Base-by-base conservation (phyloP, 108 stramenopile genomes). In the Pseudonitzschia multiseries region DNA sequence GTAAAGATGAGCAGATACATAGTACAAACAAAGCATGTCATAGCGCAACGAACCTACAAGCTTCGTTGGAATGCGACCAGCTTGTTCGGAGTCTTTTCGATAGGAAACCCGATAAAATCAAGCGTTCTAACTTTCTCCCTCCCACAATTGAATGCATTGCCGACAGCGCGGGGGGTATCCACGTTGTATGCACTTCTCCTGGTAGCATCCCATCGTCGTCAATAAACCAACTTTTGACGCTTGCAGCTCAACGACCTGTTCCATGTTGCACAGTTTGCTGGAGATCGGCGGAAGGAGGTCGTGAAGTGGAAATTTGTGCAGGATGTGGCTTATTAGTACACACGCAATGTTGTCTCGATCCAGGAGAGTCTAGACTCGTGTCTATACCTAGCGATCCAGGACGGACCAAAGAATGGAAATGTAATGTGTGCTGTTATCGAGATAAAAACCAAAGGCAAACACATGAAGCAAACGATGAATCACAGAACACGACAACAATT, bases 201-300 rank as follows among this genome's bases (percentile, higher is more conserved):
- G 90, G 90, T 8, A 84, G 71, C n/a, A 77, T 90, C 70, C 14
- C 69, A 17, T 52, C 66, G 24, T 27, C 63, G 33, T 62, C 78
- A 28, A 75, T 81, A 20, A 64, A 83, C 48, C 33, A 71, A 52
- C 31, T 70, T 42, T 48, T 82, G 53, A 71, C 70, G 51, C 50
- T 64, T 46, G 75, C 70, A 46, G 44, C 74, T 14, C 46, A 61
- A 48, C 52, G 69, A 42, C 64, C 51, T 36, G 31, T 26, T 24
- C 36, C 41, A 28, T 57, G 50, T 22, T 90, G 89, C 56, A 77
- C 86, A 4, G 86, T 90, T 43, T 90, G 87, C 70, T 91, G 86
- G 86, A 82, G 71, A 63, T 72, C 66, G 8, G 26, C 66, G n/a
- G 65, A 54, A 74, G 65, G 29, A 78, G 77, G 60, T 12, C 48